phyloP scores from a whole-genome alignment of 345 rosid species.

The Linum trigynum region DNA sequence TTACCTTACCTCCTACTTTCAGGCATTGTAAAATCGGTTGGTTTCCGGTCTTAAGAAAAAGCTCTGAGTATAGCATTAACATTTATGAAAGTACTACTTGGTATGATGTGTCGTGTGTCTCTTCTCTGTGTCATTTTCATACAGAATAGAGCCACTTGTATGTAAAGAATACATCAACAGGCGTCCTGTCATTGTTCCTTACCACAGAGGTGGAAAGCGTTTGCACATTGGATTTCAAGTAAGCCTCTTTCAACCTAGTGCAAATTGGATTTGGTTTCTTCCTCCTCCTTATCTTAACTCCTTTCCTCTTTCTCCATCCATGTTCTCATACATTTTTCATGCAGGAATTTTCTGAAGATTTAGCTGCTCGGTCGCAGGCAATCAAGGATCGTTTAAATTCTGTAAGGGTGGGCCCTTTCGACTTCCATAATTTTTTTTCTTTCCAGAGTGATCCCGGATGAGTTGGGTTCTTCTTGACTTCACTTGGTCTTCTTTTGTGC shows the following conservation, averaged over 20 bases:
- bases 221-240: conserved; percentile 94
- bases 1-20: not conserved
- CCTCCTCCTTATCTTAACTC: not conserved
- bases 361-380: conserved; percentile 67
- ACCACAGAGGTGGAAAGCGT: conserved; percentile 94
- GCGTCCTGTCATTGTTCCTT: conserved; percentile 86
- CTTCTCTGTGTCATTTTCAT: conserved; percentile 11
- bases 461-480: conserved; percentile 11
- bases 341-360: conserved; percentile 77
- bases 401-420: conserved; percentile 37
- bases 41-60: not conserved
- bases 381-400: conserved; percentile 43
- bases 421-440: not conserved
- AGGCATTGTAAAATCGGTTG: not conserved
- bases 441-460: not conserved
- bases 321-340: conserved; percentile 6
- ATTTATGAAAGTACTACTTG: not conserved
- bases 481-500: conserved; percentile 6
- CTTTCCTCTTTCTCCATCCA: not conserved
- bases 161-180: conserved; percentile 59
- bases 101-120: conserved; percentile 1
- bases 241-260: not conserved
- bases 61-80: too few relatives aligned
- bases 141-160: conserved; percentile 88
- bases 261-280: not conserved